Percentiles rank a stretch among this genome's conserved stretches.
Evolutionary conservation across 768 basidiomycete genomes (phyloP).

Genomic region (Russula ochroleuca): DNA sequence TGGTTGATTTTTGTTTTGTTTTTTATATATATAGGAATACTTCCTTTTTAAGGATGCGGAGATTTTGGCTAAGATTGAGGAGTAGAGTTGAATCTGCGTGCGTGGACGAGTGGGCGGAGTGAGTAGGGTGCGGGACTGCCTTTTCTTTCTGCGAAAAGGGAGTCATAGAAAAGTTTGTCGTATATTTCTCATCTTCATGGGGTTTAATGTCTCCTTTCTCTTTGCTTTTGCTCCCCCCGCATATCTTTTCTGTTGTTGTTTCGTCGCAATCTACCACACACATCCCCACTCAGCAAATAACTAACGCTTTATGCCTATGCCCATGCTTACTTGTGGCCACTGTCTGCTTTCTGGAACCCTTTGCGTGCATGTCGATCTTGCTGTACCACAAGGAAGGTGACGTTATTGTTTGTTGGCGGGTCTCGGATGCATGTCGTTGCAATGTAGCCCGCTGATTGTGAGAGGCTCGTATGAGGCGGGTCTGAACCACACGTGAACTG

Average conservation of each 20-base stretch:
- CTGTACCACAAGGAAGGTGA: too few relatives aligned
- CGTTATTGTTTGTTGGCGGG: too few relatives aligned
- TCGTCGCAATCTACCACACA: slow-evolving; percentile 11
- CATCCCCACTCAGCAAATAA: slow-evolving; percentile 13
- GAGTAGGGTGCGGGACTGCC: not conserved
- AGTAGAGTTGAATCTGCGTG: slow-evolving; percentile 42
- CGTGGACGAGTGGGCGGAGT: not conserved
- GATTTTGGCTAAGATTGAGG: slow-evolving; percentile 94
- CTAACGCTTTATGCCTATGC: not conserved
- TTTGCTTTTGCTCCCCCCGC: not conserved
- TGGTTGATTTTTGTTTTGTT: not conserved
- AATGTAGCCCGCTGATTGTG: too few relatives aligned
- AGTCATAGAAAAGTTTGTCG: slow-evolving; percentile 8
- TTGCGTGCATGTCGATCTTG: too few relatives aligned
- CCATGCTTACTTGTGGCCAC: too few relatives aligned
- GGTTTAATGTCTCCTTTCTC: not conserved
- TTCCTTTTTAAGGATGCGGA: slow-evolving; percentile 91
- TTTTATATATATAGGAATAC: slow-evolving; percentile 62
- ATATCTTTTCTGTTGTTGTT: not conserved
- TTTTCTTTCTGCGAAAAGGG: not conserved
- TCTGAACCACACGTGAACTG: too few relatives aligned
- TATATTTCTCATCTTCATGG: slow-evolving; percentile 2
- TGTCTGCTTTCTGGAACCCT: too few relatives aligned
- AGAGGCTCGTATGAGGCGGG: too few relatives aligned
- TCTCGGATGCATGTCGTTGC: too few relatives aligned